Percentiles rank a stretch among this genome's conserved stretches.
Evolutionary conservation across 176 grass and related monocot genomes (phyloP).

Genomic region (Aegilops longissima): DNA sequence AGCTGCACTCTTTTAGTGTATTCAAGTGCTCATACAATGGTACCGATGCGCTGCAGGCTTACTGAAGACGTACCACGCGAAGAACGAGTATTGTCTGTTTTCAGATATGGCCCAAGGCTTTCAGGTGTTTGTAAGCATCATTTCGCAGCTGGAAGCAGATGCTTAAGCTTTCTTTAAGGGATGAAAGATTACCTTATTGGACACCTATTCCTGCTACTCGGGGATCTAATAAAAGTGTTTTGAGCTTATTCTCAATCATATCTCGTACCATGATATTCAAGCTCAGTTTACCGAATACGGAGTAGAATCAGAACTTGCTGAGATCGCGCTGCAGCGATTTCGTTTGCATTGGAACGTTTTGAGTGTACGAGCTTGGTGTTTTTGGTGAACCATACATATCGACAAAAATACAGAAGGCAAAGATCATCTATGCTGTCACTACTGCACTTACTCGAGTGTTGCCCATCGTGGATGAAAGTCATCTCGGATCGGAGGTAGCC

Average conservation of each 20-base stretch:
- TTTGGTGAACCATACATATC: too few relatives aligned
- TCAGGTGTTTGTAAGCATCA: constrained; percentile 86
- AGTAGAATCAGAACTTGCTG: not conserved
- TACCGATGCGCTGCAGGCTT: constrained; percentile 46
- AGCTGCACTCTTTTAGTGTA: not conserved
- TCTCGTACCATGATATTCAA: not conserved
- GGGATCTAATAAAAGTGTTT: not conserved
- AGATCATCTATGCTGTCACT: too few relatives aligned
- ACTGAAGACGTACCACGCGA: constrained; percentile 86
- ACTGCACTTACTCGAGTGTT: too few relatives aligned
- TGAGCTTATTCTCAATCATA: not conserved
- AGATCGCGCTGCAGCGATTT: too few relatives aligned
- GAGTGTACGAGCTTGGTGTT: not conserved
- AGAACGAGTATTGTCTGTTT: constrained; percentile 93
- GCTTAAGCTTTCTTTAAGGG: not conserved
- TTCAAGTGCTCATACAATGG: constrained; percentile 1
- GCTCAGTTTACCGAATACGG: not conserved
- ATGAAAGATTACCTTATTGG: not conserved
- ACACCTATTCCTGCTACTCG: not conserved
- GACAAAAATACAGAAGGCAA: too few relatives aligned
- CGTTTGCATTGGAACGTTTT: not conserved
- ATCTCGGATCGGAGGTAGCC: too few relatives aligned
- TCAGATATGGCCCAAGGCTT: constrained; percentile 92
- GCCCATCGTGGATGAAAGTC: too few relatives aligned
- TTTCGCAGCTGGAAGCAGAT: constrained; percentile 76